Percentiles rank a stretch among this genome's conserved stretches.
These are phyloP conservation scores for Penicillium riverlandense DNA, from an alignment of 495 filamentous ascomycete genomes.

Conservation along the genomic window DNA sequence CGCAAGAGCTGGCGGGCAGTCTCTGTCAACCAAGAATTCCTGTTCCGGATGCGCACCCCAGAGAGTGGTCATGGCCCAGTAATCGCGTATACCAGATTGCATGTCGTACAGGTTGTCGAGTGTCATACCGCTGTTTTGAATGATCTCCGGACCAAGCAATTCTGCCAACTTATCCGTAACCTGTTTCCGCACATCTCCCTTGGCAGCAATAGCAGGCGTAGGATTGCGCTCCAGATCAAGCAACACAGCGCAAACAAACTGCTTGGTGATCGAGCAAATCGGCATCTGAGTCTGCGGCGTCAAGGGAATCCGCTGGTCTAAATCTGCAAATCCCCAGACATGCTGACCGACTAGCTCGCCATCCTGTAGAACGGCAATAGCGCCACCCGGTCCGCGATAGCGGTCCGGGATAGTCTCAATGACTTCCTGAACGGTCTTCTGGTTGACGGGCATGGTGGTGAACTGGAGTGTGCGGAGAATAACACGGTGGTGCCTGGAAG, in stretches of 20 bases:
- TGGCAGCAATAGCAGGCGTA: slow-evolving; percentile 10
- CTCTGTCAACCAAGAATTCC: slow-evolving; percentile 16
- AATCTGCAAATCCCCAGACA: slow-evolving; percentile 27
- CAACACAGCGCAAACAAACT: slow-evolving; percentile 23
- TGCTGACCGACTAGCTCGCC: slow-evolving; percentile 18
- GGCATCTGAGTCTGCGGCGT: slow-evolving; percentile 17
- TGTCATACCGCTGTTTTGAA: slow-evolving; percentile 8
- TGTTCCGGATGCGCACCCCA: slow-evolving; percentile 25
- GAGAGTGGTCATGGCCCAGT: slow-evolving; percentile 29
- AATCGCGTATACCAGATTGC: slow-evolving; percentile 29
- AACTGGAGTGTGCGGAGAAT: too few relatives aligned
- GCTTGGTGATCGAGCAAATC: slow-evolving; percentile 32
- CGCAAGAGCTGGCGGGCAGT: slow-evolving; percentile 10
- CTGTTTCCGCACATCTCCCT: slow-evolving; percentile 14
- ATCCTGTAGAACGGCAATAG: slow-evolving; percentile 21
- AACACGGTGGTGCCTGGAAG: too few relatives aligned
- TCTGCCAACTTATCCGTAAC: slow-evolving; percentile 10
- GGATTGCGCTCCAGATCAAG: slow-evolving; percentile 20
- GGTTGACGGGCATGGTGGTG: slow-evolving; percentile 3
- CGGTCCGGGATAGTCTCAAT: slow-evolving; percentile 7
- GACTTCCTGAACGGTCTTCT: slow-evolving; percentile 4
- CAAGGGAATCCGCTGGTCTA: slow-evolving; percentile 17
- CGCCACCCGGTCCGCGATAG: slow-evolving; percentile 21
- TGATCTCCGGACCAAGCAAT: slow-evolving; percentile 12
- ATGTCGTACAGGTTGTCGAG: slow-evolving; percentile 21